phyloP scores from a whole-genome alignment of 1,284 basidiomycete species.

The Blastosporella zonata region DNA sequence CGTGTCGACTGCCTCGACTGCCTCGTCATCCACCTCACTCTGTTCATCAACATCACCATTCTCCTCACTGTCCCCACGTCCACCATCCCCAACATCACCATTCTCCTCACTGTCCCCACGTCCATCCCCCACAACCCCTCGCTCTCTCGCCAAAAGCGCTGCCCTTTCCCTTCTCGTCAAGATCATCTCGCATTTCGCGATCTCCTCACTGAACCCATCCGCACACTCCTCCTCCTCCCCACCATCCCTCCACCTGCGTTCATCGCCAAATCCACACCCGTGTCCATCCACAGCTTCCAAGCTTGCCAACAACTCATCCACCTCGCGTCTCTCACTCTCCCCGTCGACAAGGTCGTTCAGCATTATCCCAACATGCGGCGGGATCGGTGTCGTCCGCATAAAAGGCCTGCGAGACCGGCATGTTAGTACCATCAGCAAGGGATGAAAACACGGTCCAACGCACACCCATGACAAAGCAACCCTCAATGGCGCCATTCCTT shows the following conservation, averaged over 20 bases:
- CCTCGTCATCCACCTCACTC: background rate
- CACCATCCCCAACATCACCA: background rate
- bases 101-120: background rate
- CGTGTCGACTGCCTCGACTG: background rate
- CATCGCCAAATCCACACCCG: conserved; percentile 11
- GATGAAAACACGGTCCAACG: conserved; percentile 13
- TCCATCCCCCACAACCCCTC: background rate
- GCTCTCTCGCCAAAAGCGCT: conserved; percentile 10
- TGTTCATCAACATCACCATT: background rate
- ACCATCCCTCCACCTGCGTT: conserved; percentile 11
- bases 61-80: background rate
- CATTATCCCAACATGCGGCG: conserved; percentile 27
- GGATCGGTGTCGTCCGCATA: conserved; percentile 33
- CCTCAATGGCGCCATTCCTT: conserved; percentile 55
- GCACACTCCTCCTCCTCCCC: background rate
- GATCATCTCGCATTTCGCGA: conserved; percentile 20
- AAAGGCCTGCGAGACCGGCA: conserved; percentile 31
- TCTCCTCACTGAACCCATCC: conserved; percentile 11
- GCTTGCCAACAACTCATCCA: conserved; percentile 10
- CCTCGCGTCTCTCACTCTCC: conserved; percentile 9
- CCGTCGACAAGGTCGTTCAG: conserved; percentile 23
- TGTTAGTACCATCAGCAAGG: conserved; percentile 26
- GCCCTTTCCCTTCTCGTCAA: conserved; percentile 25
- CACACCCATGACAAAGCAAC: conserved; percentile 71
- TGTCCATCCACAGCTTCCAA: background rate